A percentile compares a stretch with the other conserved stretches of the same genome.
Evolutionary conservation across 345 rosid species (phyloP).

Genomic region (Euphorbia lathyris): DNA sequence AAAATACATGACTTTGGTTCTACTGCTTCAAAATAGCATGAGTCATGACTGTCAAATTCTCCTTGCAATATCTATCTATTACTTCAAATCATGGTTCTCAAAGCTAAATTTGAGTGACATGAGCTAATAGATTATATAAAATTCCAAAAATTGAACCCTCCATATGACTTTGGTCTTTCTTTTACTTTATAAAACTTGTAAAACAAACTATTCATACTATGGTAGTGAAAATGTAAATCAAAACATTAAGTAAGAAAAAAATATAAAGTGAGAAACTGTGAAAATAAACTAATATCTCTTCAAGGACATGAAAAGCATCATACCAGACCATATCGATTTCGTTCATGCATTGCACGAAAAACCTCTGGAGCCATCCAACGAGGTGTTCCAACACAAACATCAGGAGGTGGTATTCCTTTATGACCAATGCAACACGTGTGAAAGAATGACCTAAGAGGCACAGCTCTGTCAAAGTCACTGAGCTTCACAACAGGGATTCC

Average conservation of each 20-base stretch:
- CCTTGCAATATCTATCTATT: neutral
- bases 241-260: neutral
- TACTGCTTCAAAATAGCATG: too few species aligned
- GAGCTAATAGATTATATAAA: neutral
- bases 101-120: neutral
- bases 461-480: slow-evolving; percentile 94
- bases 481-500: slow-evolving; percentile 73
- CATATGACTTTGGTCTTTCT: neutral
- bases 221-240: neutral
- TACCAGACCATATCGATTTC: slow-evolving; percentile 68
- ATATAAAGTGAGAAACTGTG: neutral
- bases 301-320: slow-evolving; percentile 15
- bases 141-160: neutral
- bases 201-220: neutral
- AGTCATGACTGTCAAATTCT: neutral
- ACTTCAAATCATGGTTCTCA: slow-evolving; percentile 2
- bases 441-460: slow-evolving; percentile 70
- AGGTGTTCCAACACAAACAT: slow-evolving; percentile 92
- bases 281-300: neutral
- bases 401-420: slow-evolving; percentile 70
- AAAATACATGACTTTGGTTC: neutral
- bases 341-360: slow-evolving; percentile 64
- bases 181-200: neutral
- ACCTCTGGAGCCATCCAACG: slow-evolving; percentile 99
- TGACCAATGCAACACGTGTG: slow-evolving; percentile 87